Conservation (phyloP, 352 stramenopile species). For the Pseudoperonospora humuli region DNA sequence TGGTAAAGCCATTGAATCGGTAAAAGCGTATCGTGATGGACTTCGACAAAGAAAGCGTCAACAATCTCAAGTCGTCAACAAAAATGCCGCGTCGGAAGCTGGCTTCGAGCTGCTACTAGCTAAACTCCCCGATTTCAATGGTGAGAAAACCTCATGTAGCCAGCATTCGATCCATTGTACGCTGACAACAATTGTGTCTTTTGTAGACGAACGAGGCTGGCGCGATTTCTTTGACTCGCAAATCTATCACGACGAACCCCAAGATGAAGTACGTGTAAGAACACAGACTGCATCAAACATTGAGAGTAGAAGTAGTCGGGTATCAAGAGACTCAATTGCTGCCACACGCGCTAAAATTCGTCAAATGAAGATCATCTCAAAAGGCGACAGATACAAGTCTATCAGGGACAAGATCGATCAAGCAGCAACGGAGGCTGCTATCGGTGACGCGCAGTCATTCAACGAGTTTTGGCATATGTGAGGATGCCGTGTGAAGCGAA, state of each 20-base stretch:
- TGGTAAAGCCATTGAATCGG: constrained; percentile 16
- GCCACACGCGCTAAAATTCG: constrained; percentile 6
- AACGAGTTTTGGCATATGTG: constrained; percentile 34
- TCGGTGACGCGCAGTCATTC: constrained; percentile 25
- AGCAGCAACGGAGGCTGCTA: constrained; percentile 23
- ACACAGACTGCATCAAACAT: constrained; percentile 3
- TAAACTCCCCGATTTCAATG: constrained; percentile 34
- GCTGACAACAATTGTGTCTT: constrained; percentile 2
- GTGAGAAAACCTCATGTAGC: constrained; percentile 8
- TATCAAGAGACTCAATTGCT: background rate
- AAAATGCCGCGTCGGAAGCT: constrained; percentile 2
- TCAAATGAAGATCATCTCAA: constrained; percentile 4
- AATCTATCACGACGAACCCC: constrained; percentile 25
- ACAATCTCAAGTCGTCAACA: constrained; percentile 3
- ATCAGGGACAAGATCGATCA: constrained; percentile 23
- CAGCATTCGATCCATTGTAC: background rate
- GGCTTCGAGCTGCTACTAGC: constrained; percentile 25
- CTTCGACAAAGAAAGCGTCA: constrained; percentile 4
- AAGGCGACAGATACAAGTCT: constrained; percentile 10
- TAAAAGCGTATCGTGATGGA: constrained; percentile 5
- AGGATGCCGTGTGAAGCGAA: background rate
- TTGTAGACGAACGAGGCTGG: constrained; percentile 37
- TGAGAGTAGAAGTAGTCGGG: background rate
- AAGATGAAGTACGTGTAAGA: constrained; percentile 12
- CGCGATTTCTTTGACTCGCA: constrained; percentile 43